Conservation (phyloP, 1,284 basidiomycete species). For the Cryptococcus sp. region DNA sequence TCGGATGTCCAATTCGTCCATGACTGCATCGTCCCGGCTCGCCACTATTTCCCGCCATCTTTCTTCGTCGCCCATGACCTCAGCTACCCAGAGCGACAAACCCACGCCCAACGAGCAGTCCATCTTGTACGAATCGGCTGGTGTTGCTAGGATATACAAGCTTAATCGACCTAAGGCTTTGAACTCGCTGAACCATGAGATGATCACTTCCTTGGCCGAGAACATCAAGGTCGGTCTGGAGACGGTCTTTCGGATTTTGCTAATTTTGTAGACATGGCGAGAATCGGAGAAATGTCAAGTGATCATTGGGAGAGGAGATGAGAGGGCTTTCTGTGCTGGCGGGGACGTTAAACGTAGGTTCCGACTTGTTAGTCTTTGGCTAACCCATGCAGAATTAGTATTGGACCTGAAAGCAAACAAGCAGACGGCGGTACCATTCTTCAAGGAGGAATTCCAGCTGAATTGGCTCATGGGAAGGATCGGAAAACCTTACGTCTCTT, state of each 20-base stretch:
- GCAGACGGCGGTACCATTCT: slow-evolving; percentile 70
- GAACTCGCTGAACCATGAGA: slow-evolving; percentile 79
- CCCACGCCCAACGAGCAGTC: slow-evolving; percentile 1
- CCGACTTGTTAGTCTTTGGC: neutral
- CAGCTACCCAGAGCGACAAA: slow-evolving; percentile 2
- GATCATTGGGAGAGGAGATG: slow-evolving; percentile 71
- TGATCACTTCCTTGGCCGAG: slow-evolving; percentile 69
- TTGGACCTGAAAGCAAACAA: slow-evolving; percentile 30
- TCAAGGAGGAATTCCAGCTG: slow-evolving; percentile 89
- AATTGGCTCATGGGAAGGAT: slow-evolving; percentile 78
- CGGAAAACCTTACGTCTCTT: slow-evolving; percentile 78
- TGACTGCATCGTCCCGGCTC: slow-evolving; percentile 20
- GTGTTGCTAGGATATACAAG: slow-evolving; percentile 29
- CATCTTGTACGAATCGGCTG: slow-evolving; percentile 18
- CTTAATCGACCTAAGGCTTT: slow-evolving; percentile 69
- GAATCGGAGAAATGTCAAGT: slow-evolving; percentile 67
- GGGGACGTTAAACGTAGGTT: slow-evolving; percentile 67
- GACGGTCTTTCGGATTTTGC: neutral
- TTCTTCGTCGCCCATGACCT: slow-evolving; percentile 8
- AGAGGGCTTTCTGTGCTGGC: slow-evolving; percentile 87
- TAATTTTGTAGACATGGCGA: slow-evolving; percentile 68
- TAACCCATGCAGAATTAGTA: slow-evolving; percentile 19
- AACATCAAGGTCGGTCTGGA: slow-evolving; percentile 40
- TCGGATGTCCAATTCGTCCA: slow-evolving; percentile 15
- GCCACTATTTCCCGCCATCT: slow-evolving; percentile 31